These are phyloP conservation scores for Fusarium secorum DNA, from an alignment of 2,329 filamentous ascomycete species.

Conservation along the genomic window DNA sequence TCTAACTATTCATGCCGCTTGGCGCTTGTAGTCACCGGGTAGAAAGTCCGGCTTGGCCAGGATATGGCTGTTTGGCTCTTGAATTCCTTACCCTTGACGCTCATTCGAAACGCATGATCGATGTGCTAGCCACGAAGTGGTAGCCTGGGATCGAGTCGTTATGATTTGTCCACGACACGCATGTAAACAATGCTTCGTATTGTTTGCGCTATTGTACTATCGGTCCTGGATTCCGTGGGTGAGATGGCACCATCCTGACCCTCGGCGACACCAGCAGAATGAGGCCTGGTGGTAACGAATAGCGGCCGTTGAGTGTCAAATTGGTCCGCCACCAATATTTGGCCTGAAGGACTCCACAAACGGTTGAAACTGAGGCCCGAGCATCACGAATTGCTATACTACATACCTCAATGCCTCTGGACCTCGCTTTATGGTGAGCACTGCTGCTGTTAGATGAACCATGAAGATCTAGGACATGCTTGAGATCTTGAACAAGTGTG, in stretches of 20 bases:
- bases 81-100: neutral
- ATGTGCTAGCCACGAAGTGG: slow-evolving; percentile 20
- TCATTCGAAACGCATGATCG: neutral
- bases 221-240: neutral
- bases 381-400: neutral
- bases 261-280: slow-evolving; percentile 4
- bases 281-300: slow-evolving; percentile 12
- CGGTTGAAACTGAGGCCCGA: neutral
- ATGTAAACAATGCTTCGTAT: slow-evolving; percentile 2
- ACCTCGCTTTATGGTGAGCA: neutral
- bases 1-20: slow-evolving; percentile 3
- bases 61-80: neutral
- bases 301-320: slow-evolving; percentile 20
- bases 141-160: slow-evolving; percentile 9
- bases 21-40: slow-evolving; percentile 16
- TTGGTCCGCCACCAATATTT: slow-evolving; percentile 7
- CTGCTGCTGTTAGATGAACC: neutral
- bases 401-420: neutral
- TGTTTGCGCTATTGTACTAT: neutral
- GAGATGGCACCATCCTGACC: neutral
- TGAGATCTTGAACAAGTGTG: slow-evolving; percentile 30
- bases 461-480: neutral
- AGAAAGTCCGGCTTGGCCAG: slow-evolving; percentile 20
- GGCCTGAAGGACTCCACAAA: neutral
- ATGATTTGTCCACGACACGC: slow-evolving; percentile 14